Evolutionary conservation across 1,139 yeast species (phyloP), one percentile per base, ranked within the genome.

Genomic region (Ogataea hybrid): DNA sequence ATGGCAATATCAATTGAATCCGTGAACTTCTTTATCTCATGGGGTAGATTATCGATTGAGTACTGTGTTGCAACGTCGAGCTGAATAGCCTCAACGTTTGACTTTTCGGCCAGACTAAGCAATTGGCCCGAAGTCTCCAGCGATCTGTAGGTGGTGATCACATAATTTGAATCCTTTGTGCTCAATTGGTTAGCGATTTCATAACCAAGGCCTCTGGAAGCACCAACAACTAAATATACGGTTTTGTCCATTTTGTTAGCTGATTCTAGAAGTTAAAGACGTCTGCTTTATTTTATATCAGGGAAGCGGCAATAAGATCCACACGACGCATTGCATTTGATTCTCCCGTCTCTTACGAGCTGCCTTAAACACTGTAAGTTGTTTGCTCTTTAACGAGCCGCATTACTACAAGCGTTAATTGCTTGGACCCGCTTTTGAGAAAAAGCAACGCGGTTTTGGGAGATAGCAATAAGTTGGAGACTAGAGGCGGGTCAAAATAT

Each of bases 1-100:
- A 75, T 74, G 42, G 74, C 73, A 22, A 74, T 71, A 54, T 76
- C 81, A 41, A 76, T 67, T 2, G 41, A 35, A 27, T 49, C 52
- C 12, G 51, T 39, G 10, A 35, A n/a, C 6, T 5, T 22, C 7
- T 29, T 43, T 21, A 60, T 34, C 28, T 59, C 59, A 5, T 42
- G 42, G 0, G 53, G 45, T 3, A 59, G 39, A 2, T 46, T 42
- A 5, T 43, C 37, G 34, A 42, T 38, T 4, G 49, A 39, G 6
- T 47, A 51, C 11, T 43, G 44, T 16, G 45, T 46, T n/a, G 47
- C 42, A 18, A 53, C 53, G 30, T 61, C 65, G 9, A 59, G 42
- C 41, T 45, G 6, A 40, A 57, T 30, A 46, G 46, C 25, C 38
- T 46, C 30, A 52, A 58, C 49, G 47, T 39, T 39, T 6, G 57